Evolutionary conservation across 2,329 filamentous ascomycete genomes (phyloP), one percentile per base, ranked within the genome.

Genomic region (Pestalotiopsis fici): DNA sequence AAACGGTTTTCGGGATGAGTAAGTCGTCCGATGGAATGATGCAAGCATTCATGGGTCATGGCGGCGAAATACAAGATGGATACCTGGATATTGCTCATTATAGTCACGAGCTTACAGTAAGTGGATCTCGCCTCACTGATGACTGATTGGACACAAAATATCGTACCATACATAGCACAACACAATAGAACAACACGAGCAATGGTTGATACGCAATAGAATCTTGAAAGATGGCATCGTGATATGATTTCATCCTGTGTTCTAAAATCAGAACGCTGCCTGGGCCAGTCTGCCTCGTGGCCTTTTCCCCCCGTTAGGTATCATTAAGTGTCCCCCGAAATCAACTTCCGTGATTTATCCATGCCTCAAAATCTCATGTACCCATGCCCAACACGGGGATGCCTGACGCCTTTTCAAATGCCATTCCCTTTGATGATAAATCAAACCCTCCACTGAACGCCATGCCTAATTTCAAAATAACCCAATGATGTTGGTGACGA

Each of bases 311-410:
- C 43, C 28, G 35, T 57, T 39, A 65, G 63, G 63, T 65, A 65
- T 65, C 63, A 59, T 64, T 65, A 50, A 57, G 56, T 65, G 63
- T n/a, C n/a, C 54, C 50, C 54, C 25, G 28, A 59, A 59, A 59
- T 21, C 21, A 12, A 62, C 39, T 13, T 43, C 39, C 39, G n/a
- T 23, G 18, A 43, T 54, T 64, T 64, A 28, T 23, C 61, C 61
- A 43, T 39, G 61, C 61, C 50, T 43, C 39, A n/a, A 23, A 43
- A 50, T 15, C 21, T 35, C 43, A 64, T 62, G 59, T 62, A 35
- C 50, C 61, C 61, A 59, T 65, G 31, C 50, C 63, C 63, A 57
- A 59, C 50, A 25, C 43, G 47, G 54, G 43, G 43, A 11, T 27
- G 63, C 28, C 39, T 37, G 18, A 28, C 31, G 54, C 50, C 54